Base-by-base conservation (phyloP, 352 stramenopile species). In the Pythium periplocum region DNA sequence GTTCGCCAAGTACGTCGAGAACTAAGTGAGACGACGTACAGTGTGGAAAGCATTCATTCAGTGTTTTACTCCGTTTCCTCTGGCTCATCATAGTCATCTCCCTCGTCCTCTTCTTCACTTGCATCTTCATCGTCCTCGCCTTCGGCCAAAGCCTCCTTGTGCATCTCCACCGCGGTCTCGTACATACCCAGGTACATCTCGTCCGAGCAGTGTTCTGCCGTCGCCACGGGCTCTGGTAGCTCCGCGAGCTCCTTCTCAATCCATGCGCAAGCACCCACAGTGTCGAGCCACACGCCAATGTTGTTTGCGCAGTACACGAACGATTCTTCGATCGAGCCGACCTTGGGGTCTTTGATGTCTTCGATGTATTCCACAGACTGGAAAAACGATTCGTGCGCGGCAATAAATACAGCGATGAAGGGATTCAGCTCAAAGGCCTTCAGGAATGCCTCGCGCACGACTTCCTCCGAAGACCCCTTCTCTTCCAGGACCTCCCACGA, bases 1-100 rank as follows among this genome's bases (percentile, higher is more conserved):
- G 11, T 99, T 99, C 73, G 92, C 93, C n/a, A 99, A 98, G 69
- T 99, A 99, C 60, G 77, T 89, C 30, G 83, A 93, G 62, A 66
- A 87, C 37, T 89, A 74, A 69, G 7, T 10, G 34, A 39, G 38
- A 12, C 38, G 38, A 54, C 5, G 45, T 49, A 12, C 30, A 38
- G 12, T 12, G 35, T 4, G 6, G 35, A 30, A 11, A 26, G 11
- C 17, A 34, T 4, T 11, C 30, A 32, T 4, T 6, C 8, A 39
- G 12, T 39, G 17, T 34, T 51, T 39, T 54, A 10, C 32, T 54
- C 45, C 26, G 48, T 26, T 46, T 54, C 48, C 6, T 54, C 34
- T 6, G 35, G 39, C 37, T 54, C 48, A 10, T 46, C 48, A 42
- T 30, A 36, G 7, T 32, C 12, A 39, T 51, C 26, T 3, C 6